Conservation (phyloP, 805 yeast genomes). For the Myxozyma melibiosi region DNA sequence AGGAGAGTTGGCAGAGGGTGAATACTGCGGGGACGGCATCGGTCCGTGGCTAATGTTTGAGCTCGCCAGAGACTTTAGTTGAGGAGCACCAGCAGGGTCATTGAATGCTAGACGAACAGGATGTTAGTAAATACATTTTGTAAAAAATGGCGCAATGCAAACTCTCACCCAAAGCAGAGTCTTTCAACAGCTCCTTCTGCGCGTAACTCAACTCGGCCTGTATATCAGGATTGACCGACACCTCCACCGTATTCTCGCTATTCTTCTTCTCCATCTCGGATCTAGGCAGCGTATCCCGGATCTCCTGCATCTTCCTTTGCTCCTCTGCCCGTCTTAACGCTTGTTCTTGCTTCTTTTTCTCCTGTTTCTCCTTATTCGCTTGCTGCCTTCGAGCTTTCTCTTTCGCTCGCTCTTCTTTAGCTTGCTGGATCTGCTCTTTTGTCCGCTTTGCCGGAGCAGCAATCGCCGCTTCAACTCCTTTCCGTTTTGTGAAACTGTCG, state of each 20-base stretch:
- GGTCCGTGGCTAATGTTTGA: not conserved
- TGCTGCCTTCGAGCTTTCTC: slow-evolving; percentile 17
- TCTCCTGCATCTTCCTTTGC: slow-evolving; percentile 16
- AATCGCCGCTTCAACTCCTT: not conserved
- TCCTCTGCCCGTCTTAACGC: slow-evolving; percentile 15
- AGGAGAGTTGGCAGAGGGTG: slow-evolving; percentile 14
- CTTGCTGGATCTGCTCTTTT: slow-evolving; percentile 15
- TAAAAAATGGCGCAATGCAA: not conserved
- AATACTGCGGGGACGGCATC: slow-evolving; percentile 17
- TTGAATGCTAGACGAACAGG: not conserved
- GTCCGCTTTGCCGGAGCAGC: slow-evolving; percentile 10
- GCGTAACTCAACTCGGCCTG: slow-evolving; percentile 15
- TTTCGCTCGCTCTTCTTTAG: slow-evolving; percentile 19
- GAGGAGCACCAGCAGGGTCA: not conserved
- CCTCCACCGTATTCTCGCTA: not conserved
- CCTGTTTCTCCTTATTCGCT: slow-evolving; percentile 14
- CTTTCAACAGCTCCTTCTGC: slow-evolving; percentile 11
- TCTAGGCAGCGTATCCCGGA: slow-evolving; percentile 15
- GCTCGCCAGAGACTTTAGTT: not conserved
- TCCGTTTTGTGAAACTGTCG: slow-evolving; percentile 1
- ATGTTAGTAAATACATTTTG: not conserved
- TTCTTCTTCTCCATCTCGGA: slow-evolving; percentile 3
- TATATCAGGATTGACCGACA: slow-evolving; percentile 10
- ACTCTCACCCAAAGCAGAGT: not conserved
- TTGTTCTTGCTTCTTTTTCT: slow-evolving; percentile 11